Base-by-base conservation (phyloP, 495 filamentous ascomycete genomes). In the Xylaria scruposa region DNA sequence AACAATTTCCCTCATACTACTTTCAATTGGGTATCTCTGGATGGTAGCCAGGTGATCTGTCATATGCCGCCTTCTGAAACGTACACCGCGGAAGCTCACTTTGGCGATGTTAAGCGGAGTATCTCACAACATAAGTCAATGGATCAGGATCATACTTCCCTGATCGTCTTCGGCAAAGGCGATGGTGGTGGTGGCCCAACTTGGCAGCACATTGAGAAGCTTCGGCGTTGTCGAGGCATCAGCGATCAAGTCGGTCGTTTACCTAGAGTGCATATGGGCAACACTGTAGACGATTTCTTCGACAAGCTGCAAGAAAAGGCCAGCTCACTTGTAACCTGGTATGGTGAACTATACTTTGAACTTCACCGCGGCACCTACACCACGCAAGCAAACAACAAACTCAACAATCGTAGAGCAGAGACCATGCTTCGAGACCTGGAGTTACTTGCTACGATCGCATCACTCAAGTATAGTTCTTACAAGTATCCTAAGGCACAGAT, bases 1-100 rank as follows among this genome's bases (percentile, higher is more conserved):
- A 98, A 99, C 84, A 97, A 92, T 70, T 99, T 99, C 82, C 96
- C 96, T 1, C 96, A 98, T 75, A 98, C 95, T 1, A 98, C 96
- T 0, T 99, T 99, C 85, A 96, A 96, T 76, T 99, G 96, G 96
- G 94, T 99, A 24, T 85, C 94, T 2, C 88, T 97, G 33, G 96
- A 99, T 78, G 95, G 95, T 21, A 97, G 92, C 71, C 96, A 99
- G 76, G 96, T 99, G 54, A 87, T 99, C 64, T 98, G 95, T 80
- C 96, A 99, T 79, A 99, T 99, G 96, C 86, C 94, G 21, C 95
- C 96, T 12, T 85, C 93, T 6, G 93, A 99, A 78, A 99, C 96
- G 0, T 98, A 98, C 78, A 99, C 96, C 12, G 93, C 96, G 2
- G 89, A 93, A 74, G 96, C 96, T 17, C 91, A 98, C 79, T 98